Conservation (phyloP, 768 basidiomycete genomes). For the Melanogaster broomeanus region DNA sequence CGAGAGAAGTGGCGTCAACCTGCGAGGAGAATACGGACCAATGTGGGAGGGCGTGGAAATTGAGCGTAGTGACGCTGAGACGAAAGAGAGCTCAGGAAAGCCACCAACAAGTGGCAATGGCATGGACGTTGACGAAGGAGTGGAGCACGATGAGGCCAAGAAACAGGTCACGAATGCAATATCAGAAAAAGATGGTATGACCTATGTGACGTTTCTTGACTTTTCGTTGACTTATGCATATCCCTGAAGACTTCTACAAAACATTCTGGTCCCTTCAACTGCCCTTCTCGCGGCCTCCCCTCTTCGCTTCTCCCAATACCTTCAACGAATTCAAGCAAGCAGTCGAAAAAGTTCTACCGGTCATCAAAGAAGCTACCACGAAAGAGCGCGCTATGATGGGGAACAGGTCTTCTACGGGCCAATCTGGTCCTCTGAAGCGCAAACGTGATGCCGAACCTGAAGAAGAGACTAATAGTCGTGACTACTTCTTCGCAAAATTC, state of each 20-base stretch:
- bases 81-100: constrained; percentile 32
- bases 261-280: constrained; percentile 90
- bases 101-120: constrained; percentile 41
- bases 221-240: constrained; percentile 3
- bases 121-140: constrained; percentile 64
- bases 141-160: constrained; percentile 25
- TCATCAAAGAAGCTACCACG: constrained; percentile 83
- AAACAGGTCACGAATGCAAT: constrained; percentile 34
- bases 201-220: neutral
- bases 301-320: constrained; percentile 58
- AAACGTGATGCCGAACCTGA: constrained; percentile 65
- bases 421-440: constrained; percentile 50
- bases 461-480: constrained; percentile 51
- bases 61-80: constrained; percentile 35
- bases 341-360: constrained; percentile 71
- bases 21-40: constrained; percentile 85
- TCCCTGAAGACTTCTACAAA: constrained; percentile 68
- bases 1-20: constrained; percentile 89
- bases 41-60: constrained; percentile 66
- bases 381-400: constrained; percentile 91
- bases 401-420: constrained; percentile 48
- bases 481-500: constrained; percentile 95
- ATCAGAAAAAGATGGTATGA: constrained; percentile 67
- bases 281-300: constrained; percentile 77
- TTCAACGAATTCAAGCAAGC: constrained; percentile 70